Evolutionary conservation across 2,329 filamentous ascomycete genomes (phyloP).

Genomic region (Colletotrichum tropicicola): DNA sequence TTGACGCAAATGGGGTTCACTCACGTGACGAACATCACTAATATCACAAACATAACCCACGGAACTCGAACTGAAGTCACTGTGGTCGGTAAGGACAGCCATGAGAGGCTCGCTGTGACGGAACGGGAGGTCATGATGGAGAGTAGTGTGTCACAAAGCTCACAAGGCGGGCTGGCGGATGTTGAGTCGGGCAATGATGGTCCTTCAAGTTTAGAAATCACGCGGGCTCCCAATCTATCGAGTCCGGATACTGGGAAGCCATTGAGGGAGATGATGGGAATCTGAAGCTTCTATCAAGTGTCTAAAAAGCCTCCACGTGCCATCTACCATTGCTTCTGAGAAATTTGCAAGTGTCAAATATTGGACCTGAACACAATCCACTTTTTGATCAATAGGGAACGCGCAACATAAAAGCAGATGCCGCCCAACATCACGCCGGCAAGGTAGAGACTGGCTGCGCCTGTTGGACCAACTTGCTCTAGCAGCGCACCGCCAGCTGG

Average conservation of each 20-base stretch:
- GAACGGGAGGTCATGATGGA: background rate
- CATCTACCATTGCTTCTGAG: too few species aligned
- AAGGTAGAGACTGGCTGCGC: background rate
- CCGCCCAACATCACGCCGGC: background rate
- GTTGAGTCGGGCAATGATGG: background rate
- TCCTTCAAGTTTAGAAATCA: background rate
- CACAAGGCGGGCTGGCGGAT: background rate
- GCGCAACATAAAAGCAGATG: background rate
- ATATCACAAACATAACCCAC: background rate
- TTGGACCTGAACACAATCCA: constrained; percentile 9
- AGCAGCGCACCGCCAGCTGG: background rate
- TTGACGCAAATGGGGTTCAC: constrained; percentile 32
- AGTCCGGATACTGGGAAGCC: background rate
- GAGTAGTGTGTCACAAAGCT: background rate
- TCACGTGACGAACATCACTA: background rate
- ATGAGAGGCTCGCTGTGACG: background rate
- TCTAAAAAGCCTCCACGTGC: too few species aligned
- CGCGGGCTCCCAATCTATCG: background rate
- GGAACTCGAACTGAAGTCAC: background rate
- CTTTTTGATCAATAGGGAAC: background rate
- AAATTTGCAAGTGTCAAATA: too few species aligned
- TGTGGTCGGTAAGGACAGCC: background rate
- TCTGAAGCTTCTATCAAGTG: too few species aligned
- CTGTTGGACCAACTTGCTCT: background rate
- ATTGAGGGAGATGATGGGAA: background rate